Evolutionary conservation across 148 eudicot genomes (phyloP), one percentile per base, ranked within the genome.

Genomic region (Selenicereus undatus): DNA sequence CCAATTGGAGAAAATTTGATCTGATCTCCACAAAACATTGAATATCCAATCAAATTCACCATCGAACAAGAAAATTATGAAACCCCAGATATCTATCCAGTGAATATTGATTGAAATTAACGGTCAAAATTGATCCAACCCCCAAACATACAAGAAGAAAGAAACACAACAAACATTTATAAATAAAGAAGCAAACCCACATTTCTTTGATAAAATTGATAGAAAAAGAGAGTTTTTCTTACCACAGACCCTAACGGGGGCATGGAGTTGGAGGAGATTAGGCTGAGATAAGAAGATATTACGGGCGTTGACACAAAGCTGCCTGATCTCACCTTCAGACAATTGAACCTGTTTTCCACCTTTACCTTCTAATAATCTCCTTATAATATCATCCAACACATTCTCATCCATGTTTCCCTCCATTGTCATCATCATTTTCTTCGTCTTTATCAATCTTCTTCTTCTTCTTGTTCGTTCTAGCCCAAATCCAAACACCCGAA

Each of bases 201-300:
- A 56, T 56, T 56, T 56, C 13, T 48, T 18, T 56, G 62, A 64
- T 24, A 10, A n/a, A n/a, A 2, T n/a, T n/a, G 42, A 78, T 32
- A 1, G 73, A 65, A 24, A 2, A 51, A 76, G 70, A 18, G 52
- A 62, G 86, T 68, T 39, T 39, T 39, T 39, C 43, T 39, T 89
- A 95, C 97, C 97, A 74, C 96, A 91, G 83, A 91, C 90, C 86
- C 91, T 93, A 84, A 95, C 87, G 76, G 98, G 97, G 35, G 94
- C 97, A 84, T 88, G 89, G 69, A 95, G 91, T 39, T 91, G 91
- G 32, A 95, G 97, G 51, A 93, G 94, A 89, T 91, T 95, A 76
- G 98, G 97, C 83, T 93, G 97, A 68, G 79, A 87, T 8, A 86
- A 84, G 82, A 95, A 95, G 82, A 95, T 95, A 62, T 93, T 90